These are phyloP conservation scores for Graphilbum sp. DNA, from an alignment of 2,329 filamentous ascomycete species.

Conservation along the genomic window DNA sequence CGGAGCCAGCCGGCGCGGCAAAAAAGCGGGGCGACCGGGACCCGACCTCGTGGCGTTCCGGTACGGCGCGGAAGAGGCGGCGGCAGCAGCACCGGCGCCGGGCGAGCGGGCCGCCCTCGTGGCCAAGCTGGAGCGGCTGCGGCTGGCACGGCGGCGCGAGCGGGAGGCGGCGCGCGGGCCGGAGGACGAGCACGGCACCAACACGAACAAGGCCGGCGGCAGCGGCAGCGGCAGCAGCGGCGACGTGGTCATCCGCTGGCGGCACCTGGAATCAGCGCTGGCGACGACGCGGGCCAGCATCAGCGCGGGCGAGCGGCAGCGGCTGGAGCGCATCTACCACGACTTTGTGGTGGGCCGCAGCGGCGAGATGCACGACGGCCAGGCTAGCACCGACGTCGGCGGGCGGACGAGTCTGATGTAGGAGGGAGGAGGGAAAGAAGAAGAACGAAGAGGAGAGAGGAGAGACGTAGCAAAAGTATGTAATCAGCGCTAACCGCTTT, in stretches of 20 bases:
- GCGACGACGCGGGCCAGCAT: constrained; percentile 69
- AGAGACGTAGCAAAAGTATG: neutral
- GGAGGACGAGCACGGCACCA: too few species aligned
- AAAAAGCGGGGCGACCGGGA: too few species aligned
- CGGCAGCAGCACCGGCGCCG: constrained; percentile 28
- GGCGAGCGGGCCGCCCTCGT: constrained; percentile 65
- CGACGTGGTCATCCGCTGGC: constrained; percentile 68
- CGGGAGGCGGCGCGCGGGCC: constrained; percentile 21
- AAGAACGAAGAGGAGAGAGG: neutral
- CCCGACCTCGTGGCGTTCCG: constrained; percentile 68
- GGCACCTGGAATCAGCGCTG: constrained; percentile 65
- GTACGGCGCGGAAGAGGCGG: constrained; percentile 47
- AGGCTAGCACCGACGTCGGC: constrained; percentile 82
- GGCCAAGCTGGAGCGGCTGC: constrained; percentile 69
- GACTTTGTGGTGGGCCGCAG: constrained; percentile 90
- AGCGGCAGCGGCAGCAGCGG: neutral
- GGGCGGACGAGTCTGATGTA: constrained; percentile 89
- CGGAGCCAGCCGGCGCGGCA: neutral
- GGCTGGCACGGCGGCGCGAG: constrained; percentile 48
- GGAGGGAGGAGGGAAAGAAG: neutral
- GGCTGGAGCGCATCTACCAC: constrained; percentile 67
- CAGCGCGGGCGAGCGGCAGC: constrained; percentile 54
- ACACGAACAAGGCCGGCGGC: too few species aligned
- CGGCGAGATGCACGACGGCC: constrained; percentile 88
- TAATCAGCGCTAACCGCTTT: too few species aligned